Evolutionary conservation across 2,329 filamentous ascomycete species (phyloP).

Genomic region (Xylaria sp.): DNA sequence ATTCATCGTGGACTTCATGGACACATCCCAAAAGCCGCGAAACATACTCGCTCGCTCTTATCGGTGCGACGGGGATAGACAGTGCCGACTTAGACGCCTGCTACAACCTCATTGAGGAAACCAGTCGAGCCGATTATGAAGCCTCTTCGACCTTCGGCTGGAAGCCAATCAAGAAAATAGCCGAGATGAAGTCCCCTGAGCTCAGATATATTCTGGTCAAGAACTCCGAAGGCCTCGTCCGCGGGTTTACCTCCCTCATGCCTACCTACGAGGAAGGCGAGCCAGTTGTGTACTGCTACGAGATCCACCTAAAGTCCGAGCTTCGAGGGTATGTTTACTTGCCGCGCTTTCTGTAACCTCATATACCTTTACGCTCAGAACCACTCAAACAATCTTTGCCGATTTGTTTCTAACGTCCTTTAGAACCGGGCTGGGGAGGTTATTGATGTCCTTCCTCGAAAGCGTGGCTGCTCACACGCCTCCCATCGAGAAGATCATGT

Average conservation of each 20-base stretch:
- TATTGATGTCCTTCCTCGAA: conserved; percentile 67
- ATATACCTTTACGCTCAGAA: not conserved
- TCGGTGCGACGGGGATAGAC: conserved; percentile 52
- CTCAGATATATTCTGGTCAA: conserved; percentile 75
- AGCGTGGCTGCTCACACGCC: conserved; percentile 63
- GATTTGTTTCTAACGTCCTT: not conserved
- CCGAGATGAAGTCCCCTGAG: conserved; percentile 74
- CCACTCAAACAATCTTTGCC: not conserved
- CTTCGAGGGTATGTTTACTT: conserved; percentile 61
- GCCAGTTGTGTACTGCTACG: conserved; percentile 80
- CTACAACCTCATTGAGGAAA: conserved; percentile 68
- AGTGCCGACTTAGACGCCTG: conserved; percentile 62
- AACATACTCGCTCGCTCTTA: conserved; percentile 58
- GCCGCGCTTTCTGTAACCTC: not conserved
- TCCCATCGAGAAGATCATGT: conserved; percentile 73
- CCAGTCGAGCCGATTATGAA: conserved; percentile 72
- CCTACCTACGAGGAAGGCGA: conserved; percentile 73
- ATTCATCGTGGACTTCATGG: conserved; percentile 55
- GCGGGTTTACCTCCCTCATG: conserved; percentile 74
- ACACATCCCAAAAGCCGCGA: conserved; percentile 58
- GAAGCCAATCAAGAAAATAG: conserved; percentile 68
- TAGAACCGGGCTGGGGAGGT: conserved; percentile 70
- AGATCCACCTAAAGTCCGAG: conserved; percentile 72
- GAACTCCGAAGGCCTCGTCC: conserved; percentile 49
- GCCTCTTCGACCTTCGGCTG: conserved; percentile 70